phyloP scores from a whole-genome alignment of 1,284 basidiomycete species.

The Ustilago sp. region DNA sequence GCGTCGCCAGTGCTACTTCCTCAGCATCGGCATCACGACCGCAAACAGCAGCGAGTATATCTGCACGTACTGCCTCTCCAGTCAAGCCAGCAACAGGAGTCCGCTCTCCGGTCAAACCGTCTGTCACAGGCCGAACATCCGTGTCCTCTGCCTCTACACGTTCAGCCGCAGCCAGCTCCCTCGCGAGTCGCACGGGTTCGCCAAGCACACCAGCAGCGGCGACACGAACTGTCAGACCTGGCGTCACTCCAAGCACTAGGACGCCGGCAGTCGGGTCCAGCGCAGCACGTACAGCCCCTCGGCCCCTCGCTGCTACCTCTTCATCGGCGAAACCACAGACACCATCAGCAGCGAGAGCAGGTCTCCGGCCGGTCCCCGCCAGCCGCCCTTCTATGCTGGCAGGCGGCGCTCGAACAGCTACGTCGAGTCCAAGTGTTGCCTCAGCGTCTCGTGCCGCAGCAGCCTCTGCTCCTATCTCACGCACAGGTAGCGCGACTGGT shows the following conservation, averaged over 20 bases:
- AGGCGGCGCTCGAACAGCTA: conserved; percentile 34
- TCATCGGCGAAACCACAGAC: conserved; percentile 37
- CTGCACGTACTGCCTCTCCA: conserved; percentile 31
- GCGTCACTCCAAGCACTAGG: conserved; percentile 27
- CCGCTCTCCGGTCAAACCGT: conserved; percentile 45
- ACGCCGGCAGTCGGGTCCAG: conserved; percentile 19
- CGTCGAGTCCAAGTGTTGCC: conserved; percentile 37
- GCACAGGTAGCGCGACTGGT: conserved; percentile 24
- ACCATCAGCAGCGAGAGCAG: conserved; percentile 48
- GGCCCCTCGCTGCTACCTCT: conserved; percentile 13
- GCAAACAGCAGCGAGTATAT: conserved; percentile 21
- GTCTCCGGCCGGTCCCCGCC: conserved; percentile 52
- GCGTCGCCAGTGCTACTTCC: conserved; percentile 27
- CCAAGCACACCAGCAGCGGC: conserved; percentile 33
- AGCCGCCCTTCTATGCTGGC: conserved; percentile 53
- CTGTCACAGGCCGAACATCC: conserved; percentile 26
- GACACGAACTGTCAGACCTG: conserved; percentile 19
- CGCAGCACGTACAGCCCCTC: conserved; percentile 16
- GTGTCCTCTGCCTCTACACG: conserved; percentile 31
- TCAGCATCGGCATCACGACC: conserved; percentile 37
- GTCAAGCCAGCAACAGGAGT: conserved; percentile 24
- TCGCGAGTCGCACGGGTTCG: conserved; percentile 35
- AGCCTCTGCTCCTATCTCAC: conserved; percentile 40
- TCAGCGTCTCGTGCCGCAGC: conserved; percentile 27
- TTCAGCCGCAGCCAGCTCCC: conserved; percentile 30